These are phyloP conservation scores for Colletotrichum sp. DNA, from an alignment of 2,329 filamentous ascomycete genomes.

Conservation along the genomic window DNA sequence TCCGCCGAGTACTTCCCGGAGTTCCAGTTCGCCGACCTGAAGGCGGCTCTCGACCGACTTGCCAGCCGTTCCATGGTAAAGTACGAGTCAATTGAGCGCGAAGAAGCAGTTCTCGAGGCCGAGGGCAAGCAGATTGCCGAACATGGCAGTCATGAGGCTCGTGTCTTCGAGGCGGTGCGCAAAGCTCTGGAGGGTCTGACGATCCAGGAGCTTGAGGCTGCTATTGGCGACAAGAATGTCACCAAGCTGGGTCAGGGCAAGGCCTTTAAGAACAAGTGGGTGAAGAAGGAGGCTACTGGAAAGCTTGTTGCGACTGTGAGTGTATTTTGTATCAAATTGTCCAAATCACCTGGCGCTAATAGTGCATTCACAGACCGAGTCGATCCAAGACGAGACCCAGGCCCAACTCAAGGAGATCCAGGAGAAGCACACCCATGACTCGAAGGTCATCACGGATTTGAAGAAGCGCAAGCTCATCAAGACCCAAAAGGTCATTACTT, in stretches of 20 bases:
- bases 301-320: slow-evolving; percentile 58
- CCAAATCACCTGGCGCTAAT: slow-evolving; percentile 3
- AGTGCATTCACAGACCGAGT: slow-evolving; percentile 56
- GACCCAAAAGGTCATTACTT: slow-evolving; percentile 82
- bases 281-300: slow-evolving; percentile 64
- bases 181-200: slow-evolving; percentile 80
- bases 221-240: slow-evolving; percentile 74
- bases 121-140: slow-evolving; percentile 76
- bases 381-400: slow-evolving; percentile 80
- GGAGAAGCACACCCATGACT: slow-evolving; percentile 72
- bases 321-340: neutral
- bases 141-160: slow-evolving; percentile 82
- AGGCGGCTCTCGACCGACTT: slow-evolving; percentile 87
- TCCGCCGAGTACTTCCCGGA: slow-evolving; percentile 74
- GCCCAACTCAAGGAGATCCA: slow-evolving; percentile 78
- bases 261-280: slow-evolving; percentile 85
- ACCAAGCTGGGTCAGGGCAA: slow-evolving; percentile 91
- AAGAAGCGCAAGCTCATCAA: slow-evolving; percentile 92
- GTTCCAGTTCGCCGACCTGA: slow-evolving; percentile 71
- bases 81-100: slow-evolving; percentile 83
- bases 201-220: slow-evolving; percentile 73
- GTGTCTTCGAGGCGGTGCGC: slow-evolving; percentile 78
- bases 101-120: slow-evolving; percentile 77
- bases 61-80: slow-evolving; percentile 84
- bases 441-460: slow-evolving; percentile 79